Base-by-base conservation (phyloP, 805 yeast species). In the Kuraishia capsulata region DNA sequence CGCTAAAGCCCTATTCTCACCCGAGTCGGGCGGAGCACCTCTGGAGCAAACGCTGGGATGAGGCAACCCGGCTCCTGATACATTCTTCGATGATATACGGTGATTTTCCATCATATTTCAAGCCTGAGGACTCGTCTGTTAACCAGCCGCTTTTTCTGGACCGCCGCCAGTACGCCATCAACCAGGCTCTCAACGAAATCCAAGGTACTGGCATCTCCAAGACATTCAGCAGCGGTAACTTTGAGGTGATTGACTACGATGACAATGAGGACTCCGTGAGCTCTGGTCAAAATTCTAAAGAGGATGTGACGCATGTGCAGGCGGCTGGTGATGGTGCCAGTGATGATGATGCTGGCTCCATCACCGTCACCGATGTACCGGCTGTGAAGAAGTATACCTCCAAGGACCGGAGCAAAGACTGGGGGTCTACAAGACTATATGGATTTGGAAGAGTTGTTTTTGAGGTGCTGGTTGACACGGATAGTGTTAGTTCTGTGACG, bases 371-470 rank as follows among this genome's bases (percentile, higher is more conserved):
- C 19, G 18, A 34, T 19, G n/a, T n/a, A n/a, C n/a, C n/a, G n/a
- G 11, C 20, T 36, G 39, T n/a, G 10, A n/a, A 10, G 9, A 20
- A 28, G 13, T 21, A 20, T 21, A 10, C 25, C 6, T 24, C 5
- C 20, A 14, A 40, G 37, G 49, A 50, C 4, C 53, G 53, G 26
- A 42, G 48, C 26, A 53, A 56, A 29, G 50, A 52, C 33, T 61
- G 64, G 65, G 64, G 64, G 3, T 43, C 57, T 30, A 51, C 59
- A 13, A 56, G 59, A 37, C 42, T 59, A 20, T 49, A 51, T 33
- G 50, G 52, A 3, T 44, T 48, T 35, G 41, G 48, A 3, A 42
- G 47, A 13, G 47, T 54, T 21, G 42, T 57, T 5, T 57, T 55
- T 41, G 65, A 61, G 40, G 51, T 58, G n/a, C 38, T 58, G 30